These are phyloP conservation scores for Somion occarium DNA, from an alignment of 1,284 basidiomycete species.

Conservation along the genomic window DNA sequence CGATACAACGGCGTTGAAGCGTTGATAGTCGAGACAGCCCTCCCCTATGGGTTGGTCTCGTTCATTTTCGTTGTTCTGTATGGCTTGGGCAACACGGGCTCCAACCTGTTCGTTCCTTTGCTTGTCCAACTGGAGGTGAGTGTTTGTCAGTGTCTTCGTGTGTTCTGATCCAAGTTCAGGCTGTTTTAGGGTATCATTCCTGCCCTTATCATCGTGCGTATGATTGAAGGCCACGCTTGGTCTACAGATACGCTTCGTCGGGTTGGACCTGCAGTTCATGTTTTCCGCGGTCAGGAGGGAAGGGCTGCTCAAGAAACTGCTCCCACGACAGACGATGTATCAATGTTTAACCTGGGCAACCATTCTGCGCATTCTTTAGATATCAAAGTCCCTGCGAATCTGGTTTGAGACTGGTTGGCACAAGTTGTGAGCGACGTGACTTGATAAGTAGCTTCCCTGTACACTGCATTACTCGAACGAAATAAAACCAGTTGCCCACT, in stretches of 20 bases:
- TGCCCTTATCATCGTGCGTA: conserved; percentile 2
- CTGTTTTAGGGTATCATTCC: neutral
- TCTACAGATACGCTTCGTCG: neutral
- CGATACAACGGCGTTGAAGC: conserved; percentile 2
- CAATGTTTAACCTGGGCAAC: neutral
- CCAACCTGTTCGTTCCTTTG: conserved; percentile 10
- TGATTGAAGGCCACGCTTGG: neutral
- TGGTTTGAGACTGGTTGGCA: no score
- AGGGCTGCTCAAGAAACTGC: neutral
- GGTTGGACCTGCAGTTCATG: neutral
- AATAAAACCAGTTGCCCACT: no score
- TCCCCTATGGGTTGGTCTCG: conserved; percentile 7
- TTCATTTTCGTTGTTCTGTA: conserved; percentile 4
- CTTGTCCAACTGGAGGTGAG: conserved; percentile 11
- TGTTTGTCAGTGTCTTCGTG: no score
- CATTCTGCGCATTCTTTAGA: neutral
- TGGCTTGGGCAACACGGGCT: neutral
- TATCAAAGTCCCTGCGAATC: neutral
- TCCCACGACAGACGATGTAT: neutral
- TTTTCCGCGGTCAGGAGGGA: neutral
- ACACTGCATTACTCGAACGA: no score
- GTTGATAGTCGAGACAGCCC: conserved; percentile 9
- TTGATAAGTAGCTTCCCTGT: no score
- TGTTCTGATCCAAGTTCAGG: no score
- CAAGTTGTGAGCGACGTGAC: no score